Evolutionary conservation across 164 flowering plant genomes (phyloP).

Genomic region (Houttuynia cordata): DNA sequence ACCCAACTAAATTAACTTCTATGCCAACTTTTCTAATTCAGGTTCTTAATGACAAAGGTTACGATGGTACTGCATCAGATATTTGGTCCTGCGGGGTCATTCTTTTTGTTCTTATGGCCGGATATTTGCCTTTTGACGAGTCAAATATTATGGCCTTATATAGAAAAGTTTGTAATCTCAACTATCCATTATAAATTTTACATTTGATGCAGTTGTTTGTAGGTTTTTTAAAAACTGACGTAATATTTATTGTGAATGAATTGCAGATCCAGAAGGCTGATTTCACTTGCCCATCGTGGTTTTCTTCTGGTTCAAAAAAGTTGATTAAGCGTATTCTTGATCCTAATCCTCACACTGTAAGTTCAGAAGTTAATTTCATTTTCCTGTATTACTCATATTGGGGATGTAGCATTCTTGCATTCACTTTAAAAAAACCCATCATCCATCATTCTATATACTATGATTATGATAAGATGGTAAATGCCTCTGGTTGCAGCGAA

Average conservation of each 20-base stretch:
- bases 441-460: not conserved
- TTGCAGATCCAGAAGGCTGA: slow-evolving; percentile 67
- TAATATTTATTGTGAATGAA: not conserved
- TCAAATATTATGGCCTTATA: slow-evolving; percentile 54
- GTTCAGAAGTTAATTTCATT: not conserved
- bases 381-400: not conserved
- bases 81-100: slow-evolving; percentile 98
- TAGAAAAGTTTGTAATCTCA: slow-evolving; percentile 35
- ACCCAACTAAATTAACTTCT: not conserved
- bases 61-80: slow-evolving; percentile 83
- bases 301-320: slow-evolving; percentile 57
- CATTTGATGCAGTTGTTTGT: too few relatives aligned
- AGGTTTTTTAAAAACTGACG: too few relatives aligned
- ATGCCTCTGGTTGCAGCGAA: slow-evolving; percentile 38
- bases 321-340: slow-evolving; percentile 67
- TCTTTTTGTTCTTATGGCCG: slow-evolving; percentile 91
- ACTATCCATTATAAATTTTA: too few relatives aligned
- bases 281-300: slow-evolving; percentile 71
- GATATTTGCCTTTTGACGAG: slow-evolving; percentile 93
- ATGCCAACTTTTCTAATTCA: slow-evolving; percentile 15
- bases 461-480: not conserved
- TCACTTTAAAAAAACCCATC: too few relatives aligned
- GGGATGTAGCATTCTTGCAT: too few relatives aligned
- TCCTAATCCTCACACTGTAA: slow-evolving; percentile 75
- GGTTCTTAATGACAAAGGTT: slow-evolving; percentile 81